A percentile compares a stretch with the other conserved stretches of the same genome.
Evolutionary conservation across 2,329 filamentous ascomycete genomes (phyloP).

Genomic region (Botrytis byssoidea): DNA sequence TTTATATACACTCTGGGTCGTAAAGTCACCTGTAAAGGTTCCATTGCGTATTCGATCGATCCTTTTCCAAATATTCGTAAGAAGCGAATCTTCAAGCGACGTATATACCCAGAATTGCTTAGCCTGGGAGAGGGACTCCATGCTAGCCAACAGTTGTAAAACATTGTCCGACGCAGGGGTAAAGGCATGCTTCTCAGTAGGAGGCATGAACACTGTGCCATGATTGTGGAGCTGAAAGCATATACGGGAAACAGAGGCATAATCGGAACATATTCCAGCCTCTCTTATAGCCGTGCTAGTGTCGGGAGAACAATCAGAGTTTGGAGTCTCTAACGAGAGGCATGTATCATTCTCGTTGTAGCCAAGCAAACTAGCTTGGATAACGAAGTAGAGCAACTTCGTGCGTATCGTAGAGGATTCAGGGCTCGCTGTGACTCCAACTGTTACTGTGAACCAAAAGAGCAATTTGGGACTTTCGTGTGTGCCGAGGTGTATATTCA

Average conservation of each 20-base stretch:
- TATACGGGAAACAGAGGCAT: neutral
- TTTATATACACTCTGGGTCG: slow-evolving; percentile 5
- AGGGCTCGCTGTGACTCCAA: neutral
- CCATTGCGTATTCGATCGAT: neutral
- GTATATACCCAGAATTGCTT: neutral
- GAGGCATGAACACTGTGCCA: neutral
- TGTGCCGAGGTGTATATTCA: slow-evolving; percentile 5
- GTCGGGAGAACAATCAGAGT: neutral
- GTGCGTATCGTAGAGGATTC: neutral
- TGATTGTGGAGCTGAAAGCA: neutral
- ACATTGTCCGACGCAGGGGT: neutral
- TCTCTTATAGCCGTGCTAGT: neutral
- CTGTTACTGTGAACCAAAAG: slow-evolving; percentile 4
- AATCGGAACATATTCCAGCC: neutral
- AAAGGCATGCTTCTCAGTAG: neutral
- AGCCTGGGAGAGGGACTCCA: neutral
- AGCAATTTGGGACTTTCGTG: neutral
- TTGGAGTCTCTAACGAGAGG: neutral
- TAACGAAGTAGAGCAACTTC: slow-evolving; percentile 2
- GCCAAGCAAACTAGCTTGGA: neutral
- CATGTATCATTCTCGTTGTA: neutral
- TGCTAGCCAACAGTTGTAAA: neutral
- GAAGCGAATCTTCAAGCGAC: neutral
- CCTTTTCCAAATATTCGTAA: neutral
- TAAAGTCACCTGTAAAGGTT: slow-evolving; percentile 8